phyloP scores from a whole-genome alignment of 352 stramenopile genomes.

The Peronospora belbahrii region DNA sequence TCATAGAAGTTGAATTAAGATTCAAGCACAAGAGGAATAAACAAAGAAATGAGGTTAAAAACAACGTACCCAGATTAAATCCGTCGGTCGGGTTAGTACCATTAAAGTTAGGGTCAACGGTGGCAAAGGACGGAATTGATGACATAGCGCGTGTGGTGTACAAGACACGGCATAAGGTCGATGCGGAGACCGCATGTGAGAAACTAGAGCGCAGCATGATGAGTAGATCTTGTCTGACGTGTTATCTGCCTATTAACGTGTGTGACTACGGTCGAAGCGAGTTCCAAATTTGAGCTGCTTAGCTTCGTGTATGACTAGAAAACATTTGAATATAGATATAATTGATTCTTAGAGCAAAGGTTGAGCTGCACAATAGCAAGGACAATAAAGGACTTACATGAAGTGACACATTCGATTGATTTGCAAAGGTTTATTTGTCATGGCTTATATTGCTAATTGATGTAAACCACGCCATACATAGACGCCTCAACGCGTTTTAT shows the following conservation, averaged over 20 bases:
- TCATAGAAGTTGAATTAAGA: too few species aligned
- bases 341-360: conserved; percentile 2
- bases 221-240: too few species aligned
- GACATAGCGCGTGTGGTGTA: conserved; percentile 35
- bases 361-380: not conserved
- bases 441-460: conserved; percentile 5
- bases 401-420: not conserved
- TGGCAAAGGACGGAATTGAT: conserved; percentile 87
- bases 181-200: conserved; percentile 21
- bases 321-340: not conserved
- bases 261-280: not conserved
- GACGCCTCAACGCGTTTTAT: too few species aligned
- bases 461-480: conserved; percentile 20
- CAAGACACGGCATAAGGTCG: conserved; percentile 18
- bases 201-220: conserved; percentile 20
- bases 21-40: not conserved
- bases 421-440: conserved; percentile 22
- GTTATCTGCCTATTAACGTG: too few species aligned
- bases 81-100: conserved; percentile 69
- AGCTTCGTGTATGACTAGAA: not conserved
- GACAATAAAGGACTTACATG: too few species aligned
- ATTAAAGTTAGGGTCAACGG: conserved; percentile 87
- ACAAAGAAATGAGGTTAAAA: not conserved
- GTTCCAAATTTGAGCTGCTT: conserved; percentile 14
- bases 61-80: conserved; percentile 75